Evolutionary conservation across 2,329 filamentous ascomycete genomes (phyloP).

Genomic region (Scopulariopsis brevicaulis): DNA sequence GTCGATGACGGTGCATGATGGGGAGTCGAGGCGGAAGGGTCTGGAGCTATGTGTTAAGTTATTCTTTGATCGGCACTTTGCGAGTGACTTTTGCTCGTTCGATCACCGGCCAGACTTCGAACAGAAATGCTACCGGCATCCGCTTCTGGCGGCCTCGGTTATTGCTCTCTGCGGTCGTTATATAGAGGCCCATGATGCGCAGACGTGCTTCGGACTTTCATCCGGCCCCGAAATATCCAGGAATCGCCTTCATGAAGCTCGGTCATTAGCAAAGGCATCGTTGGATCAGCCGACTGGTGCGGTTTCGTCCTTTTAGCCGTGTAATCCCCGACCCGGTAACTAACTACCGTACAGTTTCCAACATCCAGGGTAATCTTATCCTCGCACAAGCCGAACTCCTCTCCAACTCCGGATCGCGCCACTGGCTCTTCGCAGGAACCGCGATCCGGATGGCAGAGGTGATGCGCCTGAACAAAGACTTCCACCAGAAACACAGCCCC

Average conservation of each 20-base stretch:
- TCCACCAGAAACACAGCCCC: slow-evolving; percentile 11
- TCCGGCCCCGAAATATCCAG: neutral
- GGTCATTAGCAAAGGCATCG: slow-evolving; percentile 5
- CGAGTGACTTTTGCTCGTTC: slow-evolving; percentile 12
- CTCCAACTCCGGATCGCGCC: slow-evolving; percentile 10
- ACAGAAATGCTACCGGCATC: slow-evolving; percentile 7
- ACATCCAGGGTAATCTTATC: slow-evolving; percentile 10
- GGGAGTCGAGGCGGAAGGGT: neutral
- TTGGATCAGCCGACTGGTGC: slow-evolving; percentile 8
- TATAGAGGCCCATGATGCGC: neutral
- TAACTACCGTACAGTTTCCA: slow-evolving; percentile 5
- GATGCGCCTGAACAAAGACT: slow-evolving; percentile 13
- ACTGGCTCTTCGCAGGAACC: slow-evolving; percentile 12
- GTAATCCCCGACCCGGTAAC: neutral
- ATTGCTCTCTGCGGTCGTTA: slow-evolving; percentile 7
- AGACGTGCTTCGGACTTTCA: slow-evolving; percentile 1
- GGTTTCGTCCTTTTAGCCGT: neutral
- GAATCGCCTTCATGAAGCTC: neutral
- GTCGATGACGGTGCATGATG: neutral
- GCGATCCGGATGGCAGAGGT: slow-evolving; percentile 14
- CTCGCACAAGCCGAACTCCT: slow-evolving; percentile 11
- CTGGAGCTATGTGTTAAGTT: neutral
- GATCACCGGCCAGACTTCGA: slow-evolving; percentile 11
- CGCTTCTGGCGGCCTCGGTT: slow-evolving; percentile 6
- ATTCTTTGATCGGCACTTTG: slow-evolving; percentile 12